Percentiles rank a stretch among this genome's conserved stretches.
Evolutionary conservation across 176 grass and related monocot species (phyloP).

Genomic region (Aegilops speltoides): DNA sequence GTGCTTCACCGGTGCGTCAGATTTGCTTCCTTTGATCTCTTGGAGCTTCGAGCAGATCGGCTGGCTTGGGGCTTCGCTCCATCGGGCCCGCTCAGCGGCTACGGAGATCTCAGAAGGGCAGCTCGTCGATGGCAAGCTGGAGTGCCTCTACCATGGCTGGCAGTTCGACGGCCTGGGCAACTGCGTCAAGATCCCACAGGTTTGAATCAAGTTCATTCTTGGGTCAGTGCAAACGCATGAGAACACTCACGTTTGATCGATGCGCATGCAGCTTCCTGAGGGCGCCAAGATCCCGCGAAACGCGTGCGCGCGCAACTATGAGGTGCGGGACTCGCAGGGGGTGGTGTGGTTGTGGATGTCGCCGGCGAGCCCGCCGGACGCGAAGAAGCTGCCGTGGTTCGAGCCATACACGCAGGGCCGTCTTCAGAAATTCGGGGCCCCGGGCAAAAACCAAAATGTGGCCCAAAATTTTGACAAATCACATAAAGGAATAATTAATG

Average conservation of each 20-base stretch:
- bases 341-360: slow-evolving; percentile 96
- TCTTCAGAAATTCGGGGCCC: too few relatives aligned
- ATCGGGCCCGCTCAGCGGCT: too few relatives aligned
- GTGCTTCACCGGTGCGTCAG: too few relatives aligned
- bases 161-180: slow-evolving; percentile 88
- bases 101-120: slow-evolving; percentile 61
- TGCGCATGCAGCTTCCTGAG: slow-evolving; percentile 48
- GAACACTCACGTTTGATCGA: neutral
- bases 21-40: too few relatives aligned
- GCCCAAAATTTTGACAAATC: too few relatives aligned
- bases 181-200: slow-evolving; percentile 87
- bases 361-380: slow-evolving; percentile 47
- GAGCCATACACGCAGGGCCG: slow-evolving; percentile 62
- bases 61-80: too few relatives aligned
- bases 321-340: slow-evolving; percentile 85
- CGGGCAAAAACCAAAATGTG: too few relatives aligned
- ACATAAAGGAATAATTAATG: too few relatives aligned
- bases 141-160: slow-evolving; percentile 97
- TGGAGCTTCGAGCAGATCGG: too few relatives aligned
- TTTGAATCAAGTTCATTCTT: neutral
- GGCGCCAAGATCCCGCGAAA: slow-evolving; percentile 78
- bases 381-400: slow-evolving; percentile 74
- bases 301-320: slow-evolving; percentile 68
- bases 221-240: neutral
- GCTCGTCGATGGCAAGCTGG: slow-evolving; percentile 75